phyloP scores from a whole-genome alignment of 2,329 filamentous ascomycete genomes.

The Epicoccum sorghinum region DNA sequence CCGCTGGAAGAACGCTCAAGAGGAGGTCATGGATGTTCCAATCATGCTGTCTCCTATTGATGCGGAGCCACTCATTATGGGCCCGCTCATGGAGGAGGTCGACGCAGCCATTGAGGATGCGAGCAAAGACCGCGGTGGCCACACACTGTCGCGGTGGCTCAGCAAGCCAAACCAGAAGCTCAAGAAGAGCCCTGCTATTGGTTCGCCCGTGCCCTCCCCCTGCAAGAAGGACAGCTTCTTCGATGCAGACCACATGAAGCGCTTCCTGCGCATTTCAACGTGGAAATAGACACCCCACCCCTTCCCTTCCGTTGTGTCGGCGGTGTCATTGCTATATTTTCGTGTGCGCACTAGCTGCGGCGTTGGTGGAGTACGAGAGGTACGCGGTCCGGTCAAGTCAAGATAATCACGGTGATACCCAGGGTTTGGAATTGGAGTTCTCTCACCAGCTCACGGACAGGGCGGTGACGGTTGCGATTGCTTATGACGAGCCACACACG shows the following conservation, averaged over 20 bases:
- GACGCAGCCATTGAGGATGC: slow-evolving; percentile 35
- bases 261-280: slow-evolving; percentile 43
- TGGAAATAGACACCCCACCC: slow-evolving; percentile 31
- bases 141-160: slow-evolving; percentile 43
- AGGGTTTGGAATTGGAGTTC: slow-evolving; percentile 18
- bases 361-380: slow-evolving; percentile 15
- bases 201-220: slow-evolving; percentile 5
- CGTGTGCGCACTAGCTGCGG: slow-evolving; percentile 16
- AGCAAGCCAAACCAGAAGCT: slow-evolving; percentile 31
- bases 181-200: slow-evolving; percentile 18
- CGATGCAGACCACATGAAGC: slow-evolving; percentile 46
- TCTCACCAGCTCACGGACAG: slow-evolving; percentile 15
- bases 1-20: slow-evolving; percentile 49
- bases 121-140: slow-evolving; percentile 25
- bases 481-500: slow-evolving; percentile 9
- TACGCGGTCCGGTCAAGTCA: slow-evolving; percentile 19
- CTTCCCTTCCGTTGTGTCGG: not conserved
- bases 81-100: slow-evolving; percentile 41
- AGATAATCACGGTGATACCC: slow-evolving; percentile 21
- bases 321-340: slow-evolving; percentile 9
- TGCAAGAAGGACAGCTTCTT: slow-evolving; percentile 44
- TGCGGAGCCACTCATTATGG: slow-evolving; percentile 43
- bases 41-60: slow-evolving; percentile 46
- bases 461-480: slow-evolving; percentile 17
- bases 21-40: slow-evolving; percentile 51